These are phyloP conservation scores for Flaveria floridana DNA, from an alignment of 140 eudicot species.

Conservation along the genomic window DNA sequence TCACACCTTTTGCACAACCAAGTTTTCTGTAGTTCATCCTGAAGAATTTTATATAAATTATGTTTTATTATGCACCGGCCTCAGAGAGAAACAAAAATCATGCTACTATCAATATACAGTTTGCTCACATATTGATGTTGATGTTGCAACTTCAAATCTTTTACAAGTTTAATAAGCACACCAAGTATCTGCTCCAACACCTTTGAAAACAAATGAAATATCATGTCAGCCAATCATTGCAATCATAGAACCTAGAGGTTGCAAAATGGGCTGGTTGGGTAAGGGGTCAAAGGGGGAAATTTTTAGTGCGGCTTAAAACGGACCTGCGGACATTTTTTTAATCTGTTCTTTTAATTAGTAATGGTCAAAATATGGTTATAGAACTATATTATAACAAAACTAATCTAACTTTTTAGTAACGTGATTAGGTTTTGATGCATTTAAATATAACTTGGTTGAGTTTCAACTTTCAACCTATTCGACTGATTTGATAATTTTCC, in stretches of 20 bases:
- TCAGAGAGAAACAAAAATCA: not conserved
- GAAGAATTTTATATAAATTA: conserved; percentile 13
- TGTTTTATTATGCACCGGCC: conserved; percentile 2
- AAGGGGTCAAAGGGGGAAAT: not conserved
- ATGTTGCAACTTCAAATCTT: conserved; percentile 91
- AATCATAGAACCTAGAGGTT: not conserved
- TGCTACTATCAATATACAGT: not conserved
- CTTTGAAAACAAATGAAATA: conserved; percentile 39
- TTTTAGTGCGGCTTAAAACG: not conserved
- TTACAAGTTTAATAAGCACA: conserved; percentile 95
- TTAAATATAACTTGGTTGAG: not conserved
- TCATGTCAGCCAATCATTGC: conserved; percentile 23
- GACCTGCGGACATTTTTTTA: not conserved
- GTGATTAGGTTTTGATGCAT: conserved; percentile 1
- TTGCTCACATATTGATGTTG: conserved; percentile 90
- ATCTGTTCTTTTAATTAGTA: not conserved
- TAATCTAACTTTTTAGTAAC: not conserved
- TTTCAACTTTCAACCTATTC: not conserved
- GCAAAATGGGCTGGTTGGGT: not conserved
- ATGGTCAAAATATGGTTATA: not conserved
- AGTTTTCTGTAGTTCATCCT: conserved; percentile 92
- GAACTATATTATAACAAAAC: not conserved
- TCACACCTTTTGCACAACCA: conserved; percentile 98
- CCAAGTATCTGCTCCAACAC: conserved; percentile 98
- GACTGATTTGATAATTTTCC: not conserved